Percentiles rank a stretch among this genome's conserved stretches.
Evolutionary conservation across 495 filamentous ascomycete species (phyloP).

Genomic region (Xylaria curta): DNA sequence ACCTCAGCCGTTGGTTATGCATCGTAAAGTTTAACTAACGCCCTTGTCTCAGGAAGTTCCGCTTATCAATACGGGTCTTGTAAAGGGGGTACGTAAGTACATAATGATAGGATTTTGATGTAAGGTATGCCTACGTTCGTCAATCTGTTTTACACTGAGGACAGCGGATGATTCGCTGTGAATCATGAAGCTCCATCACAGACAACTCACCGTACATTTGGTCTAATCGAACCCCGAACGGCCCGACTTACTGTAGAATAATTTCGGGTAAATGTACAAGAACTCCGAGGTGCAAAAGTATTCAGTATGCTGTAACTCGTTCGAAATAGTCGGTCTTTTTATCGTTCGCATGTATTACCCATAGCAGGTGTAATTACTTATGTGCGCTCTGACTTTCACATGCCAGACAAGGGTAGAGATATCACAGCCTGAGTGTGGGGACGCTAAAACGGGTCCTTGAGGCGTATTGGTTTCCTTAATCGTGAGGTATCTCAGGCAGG

Average conservation of each 20-base stretch:
- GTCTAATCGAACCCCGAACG: background rate
- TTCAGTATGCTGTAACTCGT: background rate
- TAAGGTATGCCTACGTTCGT: background rate
- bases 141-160: background rate
- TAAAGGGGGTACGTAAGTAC: background rate
- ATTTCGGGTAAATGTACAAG: background rate
- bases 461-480: background rate
- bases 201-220: background rate
- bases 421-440: background rate
- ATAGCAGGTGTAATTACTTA: background rate
- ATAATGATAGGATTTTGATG: slow-evolving; percentile 23
- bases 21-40: slow-evolving; percentile 2
- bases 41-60: slow-evolving; percentile 10
- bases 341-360: slow-evolving; percentile 19
- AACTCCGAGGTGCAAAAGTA: background rate
- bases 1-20: background rate
- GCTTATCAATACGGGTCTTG: background rate
- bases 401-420: slow-evolving; percentile 34
- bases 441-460: background rate
- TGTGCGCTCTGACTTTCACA: slow-evolving; percentile 34
- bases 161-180: no score
- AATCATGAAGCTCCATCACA: slow-evolving; percentile 1
- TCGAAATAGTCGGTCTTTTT: background rate
- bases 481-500: background rate
- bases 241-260: slow-evolving; percentile 1